These are phyloP conservation scores for Calonectria hawksworthii DNA, from an alignment of 2,329 filamentous ascomycete species.

Conservation along the genomic window DNA sequence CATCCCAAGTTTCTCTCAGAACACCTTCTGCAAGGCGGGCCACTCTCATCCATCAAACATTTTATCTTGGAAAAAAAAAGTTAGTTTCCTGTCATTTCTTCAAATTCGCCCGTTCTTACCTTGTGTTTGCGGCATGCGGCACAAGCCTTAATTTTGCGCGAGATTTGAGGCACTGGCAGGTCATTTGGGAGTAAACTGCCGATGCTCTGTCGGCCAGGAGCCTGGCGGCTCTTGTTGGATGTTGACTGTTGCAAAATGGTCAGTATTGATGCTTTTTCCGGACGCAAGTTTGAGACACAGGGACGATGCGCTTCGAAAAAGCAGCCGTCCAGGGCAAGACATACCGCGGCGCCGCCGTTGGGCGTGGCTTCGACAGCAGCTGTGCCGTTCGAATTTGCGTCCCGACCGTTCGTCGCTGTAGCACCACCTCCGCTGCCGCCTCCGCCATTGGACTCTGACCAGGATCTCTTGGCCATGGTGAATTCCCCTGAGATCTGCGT, in stretches of 20 bases:
- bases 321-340: not conserved
- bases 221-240: constrained; percentile 32
- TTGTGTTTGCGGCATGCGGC: constrained; percentile 58
- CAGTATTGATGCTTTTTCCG: not conserved
- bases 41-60: constrained; percentile 57
- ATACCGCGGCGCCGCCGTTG: constrained; percentile 16
- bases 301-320: not conserved
- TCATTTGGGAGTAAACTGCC: constrained; percentile 30
- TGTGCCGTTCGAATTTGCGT: constrained; percentile 28
- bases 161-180: constrained; percentile 50
- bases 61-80: constrained; percentile 50
- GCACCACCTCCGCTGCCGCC: constrained; percentile 19
- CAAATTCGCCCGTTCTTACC: constrained; percentile 37
- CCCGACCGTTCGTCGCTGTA: constrained; percentile 31
- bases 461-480: constrained; percentile 44
- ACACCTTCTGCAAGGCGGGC: constrained; percentile 56
- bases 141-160: constrained; percentile 57
- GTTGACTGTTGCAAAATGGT: not conserved
- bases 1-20: constrained; percentile 53
- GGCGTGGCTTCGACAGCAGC: constrained; percentile 7
- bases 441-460: constrained; percentile 41
- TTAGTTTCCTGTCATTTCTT: not conserved
- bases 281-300: not conserved
- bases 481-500: not conserved
- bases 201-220: constrained; percentile 38